These are phyloP conservation scores for Torulaspora gathmanii DNA, from an alignment of 805 yeast genomes.

Conservation along the genomic window DNA sequence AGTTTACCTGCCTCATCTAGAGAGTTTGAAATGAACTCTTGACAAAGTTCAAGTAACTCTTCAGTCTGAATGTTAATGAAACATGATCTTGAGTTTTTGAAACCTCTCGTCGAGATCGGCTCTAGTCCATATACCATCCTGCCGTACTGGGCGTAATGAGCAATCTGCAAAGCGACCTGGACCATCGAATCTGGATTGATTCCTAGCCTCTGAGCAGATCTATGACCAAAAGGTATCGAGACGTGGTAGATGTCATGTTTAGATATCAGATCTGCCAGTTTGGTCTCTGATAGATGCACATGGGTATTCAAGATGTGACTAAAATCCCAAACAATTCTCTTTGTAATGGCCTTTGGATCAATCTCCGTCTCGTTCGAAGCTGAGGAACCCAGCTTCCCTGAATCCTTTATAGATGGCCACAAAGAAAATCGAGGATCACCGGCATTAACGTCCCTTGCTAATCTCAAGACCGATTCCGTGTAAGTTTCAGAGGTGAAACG, in stretches of 20 bases:
- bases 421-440: conserved; percentile 41
- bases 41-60: conserved; percentile 47
- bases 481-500: conserved; percentile 85
- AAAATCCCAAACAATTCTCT: conserved; percentile 38
- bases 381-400: background rate
- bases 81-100: conserved; percentile 65
- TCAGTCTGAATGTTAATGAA: conserved; percentile 62
- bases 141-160: conserved; percentile 87
- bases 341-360: conserved; percentile 15
- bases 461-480: conserved; percentile 80
- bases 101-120: conserved; percentile 76
- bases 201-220: conserved; percentile 71
- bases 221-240: conserved; percentile 73
- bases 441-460: conserved; percentile 73
- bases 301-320: conserved; percentile 38
- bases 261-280: conserved; percentile 76
- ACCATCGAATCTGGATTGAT: conserved; percentile 85
- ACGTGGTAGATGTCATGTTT: conserved; percentile 74
- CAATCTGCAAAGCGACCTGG: conserved; percentile 85
- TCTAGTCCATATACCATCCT: conserved; percentile 84
- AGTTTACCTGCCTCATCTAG: conserved; percentile 43
- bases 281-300: conserved; percentile 80
- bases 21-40: conserved; percentile 56
- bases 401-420: conserved; percentile 29
- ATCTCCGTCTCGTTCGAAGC: conserved; percentile 16